Evolutionary conservation across 2,329 filamentous ascomycete species (phyloP).

Genomic region (Lomentospora prolificans): DNA sequence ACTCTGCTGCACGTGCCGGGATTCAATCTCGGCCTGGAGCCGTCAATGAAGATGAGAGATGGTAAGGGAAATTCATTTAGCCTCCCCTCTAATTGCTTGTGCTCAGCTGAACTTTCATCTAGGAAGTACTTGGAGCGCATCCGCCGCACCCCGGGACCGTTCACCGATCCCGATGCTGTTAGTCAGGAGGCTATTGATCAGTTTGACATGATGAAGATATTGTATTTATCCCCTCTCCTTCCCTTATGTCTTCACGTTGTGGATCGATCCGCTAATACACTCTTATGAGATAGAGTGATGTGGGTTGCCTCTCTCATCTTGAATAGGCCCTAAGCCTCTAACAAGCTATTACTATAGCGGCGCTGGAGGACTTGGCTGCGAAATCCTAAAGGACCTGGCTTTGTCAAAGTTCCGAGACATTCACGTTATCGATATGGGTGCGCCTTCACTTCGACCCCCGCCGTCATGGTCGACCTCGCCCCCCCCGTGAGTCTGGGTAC

Average conservation of each 20-base stretch:
- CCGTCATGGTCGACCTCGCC: not conserved
- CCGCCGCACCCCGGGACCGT: constrained; percentile 67
- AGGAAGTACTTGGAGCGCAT: constrained; percentile 83
- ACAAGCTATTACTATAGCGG: constrained; percentile 47
- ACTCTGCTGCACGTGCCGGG: not conserved
- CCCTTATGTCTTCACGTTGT: not conserved
- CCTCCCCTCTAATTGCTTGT: not conserved
- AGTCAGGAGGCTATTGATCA: constrained; percentile 42
- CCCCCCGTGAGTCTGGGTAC: too few relatives aligned
- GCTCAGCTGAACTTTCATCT: constrained; percentile 12
- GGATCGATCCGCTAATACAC: not conserved
- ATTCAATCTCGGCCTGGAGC: not conserved
- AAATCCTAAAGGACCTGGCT: constrained; percentile 92
- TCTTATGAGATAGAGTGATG: constrained; percentile 34
- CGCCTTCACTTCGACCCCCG: constrained; percentile 14
- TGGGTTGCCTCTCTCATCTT: constrained; percentile 22
- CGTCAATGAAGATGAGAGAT: constrained; percentile 5
- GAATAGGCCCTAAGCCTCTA: constrained; percentile 9
- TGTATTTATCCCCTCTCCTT: constrained; percentile 42
- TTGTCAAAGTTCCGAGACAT: constrained; percentile 94
- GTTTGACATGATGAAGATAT: constrained; percentile 62
- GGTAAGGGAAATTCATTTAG: not conserved
- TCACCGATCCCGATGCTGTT: constrained; percentile 56
- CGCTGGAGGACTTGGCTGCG: constrained; percentile 87
- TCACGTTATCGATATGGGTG: constrained; percentile 97